Evolutionary conservation across 2,329 filamentous ascomycete species (phyloP), one percentile per base, ranked within the genome.

Genomic region (Escovopsis weberi): DNA sequence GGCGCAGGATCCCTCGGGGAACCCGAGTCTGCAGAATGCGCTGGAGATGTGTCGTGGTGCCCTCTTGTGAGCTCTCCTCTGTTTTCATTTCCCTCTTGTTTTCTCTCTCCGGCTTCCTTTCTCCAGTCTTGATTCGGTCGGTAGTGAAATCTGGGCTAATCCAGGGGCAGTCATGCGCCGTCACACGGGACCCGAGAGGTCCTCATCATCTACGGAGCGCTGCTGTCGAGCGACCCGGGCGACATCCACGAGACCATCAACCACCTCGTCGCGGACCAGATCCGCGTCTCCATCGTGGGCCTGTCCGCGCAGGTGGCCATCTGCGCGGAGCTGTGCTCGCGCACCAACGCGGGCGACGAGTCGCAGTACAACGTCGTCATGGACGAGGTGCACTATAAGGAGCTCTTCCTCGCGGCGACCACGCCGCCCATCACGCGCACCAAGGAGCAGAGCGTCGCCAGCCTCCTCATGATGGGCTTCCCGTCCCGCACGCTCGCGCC

Each of bases 381-480:
- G 42, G 80, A 98, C 61, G 65, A 68, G 50, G 56, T 62, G 30
- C 84, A 95, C 64, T 91, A 91, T 55, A 76, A 81, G 28, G 87
- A 96, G 54, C 72, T 96, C n/a, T 72, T 96, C 47, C 80, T 96
- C 59, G 80, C 79, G 15, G 78, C 83, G 39, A 96, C 91, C 0
- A 95, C 86, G 2, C 91, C 91, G 1, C 91, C 89, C 0, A 81
- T 87, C 15, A 85, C 87, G 11, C 77, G 84, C 43, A 75, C 79
- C 3, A 62, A 65, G 35, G 72, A 74, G 49, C 70, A 74, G 53
- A 70, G 67, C 46, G 70, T 70, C 8, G 71, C 76, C 1, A 78
- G 74, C 43, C 68, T 98, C 35, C 74, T 98, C 26, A 93, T 94
- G 84, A 98, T 98, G 89, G 91, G 91, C 4, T 98, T 98, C 55